Evolutionary conservation across 768 basidiomycete species (phyloP), one percentile per base, ranked within the genome.

Genomic region (Boletus edulis): DNA sequence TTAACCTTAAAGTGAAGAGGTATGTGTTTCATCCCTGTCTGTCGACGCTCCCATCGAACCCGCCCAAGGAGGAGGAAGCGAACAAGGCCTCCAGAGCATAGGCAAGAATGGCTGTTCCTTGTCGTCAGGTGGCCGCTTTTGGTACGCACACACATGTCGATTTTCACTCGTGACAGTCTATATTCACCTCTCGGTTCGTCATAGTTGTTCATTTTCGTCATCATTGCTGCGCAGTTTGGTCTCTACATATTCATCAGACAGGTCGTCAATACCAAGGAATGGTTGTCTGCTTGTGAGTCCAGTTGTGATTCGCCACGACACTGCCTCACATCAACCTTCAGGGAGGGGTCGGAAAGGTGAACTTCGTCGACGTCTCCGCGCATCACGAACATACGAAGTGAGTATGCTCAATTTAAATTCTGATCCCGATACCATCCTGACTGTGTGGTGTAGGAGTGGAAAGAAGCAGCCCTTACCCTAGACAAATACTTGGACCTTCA

Each of bases 211-310:
- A 90, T 98, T 34, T 91, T 92, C 62, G 50, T 85, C 6, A 82
- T 97, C 71, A 97, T 98, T 52, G 78, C 83, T 38, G 77, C 78
- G 14, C 89, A 98, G 70, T 98, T 98, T 68, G 79, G 89, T 14
- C 69, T 89, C 27, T 99, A 99, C 63, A 82, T 98, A 38, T 59
- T 91, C 35, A 91, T 94, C 45, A 79, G 96, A 15, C 96, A 99
- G 68, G 65, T 96, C 17, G 97, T 99, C 41, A 98, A 98, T 66
- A 81, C 91, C 5, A 92, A 97, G 67, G 96, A 99, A 73, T 98
- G 86, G 83, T 68, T 96, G 42, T 84, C 87, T 24, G 93, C 93
- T 45, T 98, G 94, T 94, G 67, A 61, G 76, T 68, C 40, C 12
- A 9, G 22, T n/a, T 45, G 3, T 40, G 8, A 3, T n/a, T 40